These are phyloP conservation scores for Dovyalis caffra DNA, from an alignment of 345 rosid genomes.

Conservation along the genomic window DNA sequence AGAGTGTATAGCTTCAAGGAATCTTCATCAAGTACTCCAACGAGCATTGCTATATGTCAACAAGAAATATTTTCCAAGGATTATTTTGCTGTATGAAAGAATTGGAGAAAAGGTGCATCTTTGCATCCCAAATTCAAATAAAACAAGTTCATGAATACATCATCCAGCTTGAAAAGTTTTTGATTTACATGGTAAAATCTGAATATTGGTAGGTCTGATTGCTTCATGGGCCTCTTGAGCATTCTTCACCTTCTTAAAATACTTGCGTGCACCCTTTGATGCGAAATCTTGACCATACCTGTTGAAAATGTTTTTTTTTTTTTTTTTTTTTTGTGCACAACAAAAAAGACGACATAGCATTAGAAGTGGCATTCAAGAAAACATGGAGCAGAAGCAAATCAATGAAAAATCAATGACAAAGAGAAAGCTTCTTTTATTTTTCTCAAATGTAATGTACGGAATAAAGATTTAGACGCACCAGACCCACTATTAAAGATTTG, in stretches of 20 bases:
- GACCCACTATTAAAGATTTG: neutral
- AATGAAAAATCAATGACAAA: neutral
- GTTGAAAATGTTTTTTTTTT: too few species aligned
- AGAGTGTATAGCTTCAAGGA: slow-evolving; percentile 81
- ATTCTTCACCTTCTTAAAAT: slow-evolving; percentile 91
- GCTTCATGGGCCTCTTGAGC: slow-evolving; percentile 99
- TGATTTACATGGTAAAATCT: slow-evolving; percentile 73
- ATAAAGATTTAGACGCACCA: neutral
- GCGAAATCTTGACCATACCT: slow-evolving; percentile 74
- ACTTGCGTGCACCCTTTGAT: slow-evolving; percentile 61
- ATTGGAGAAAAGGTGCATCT: slow-evolving; percentile 3
- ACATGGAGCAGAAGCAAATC: neutral
- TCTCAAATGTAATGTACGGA: too few species aligned
- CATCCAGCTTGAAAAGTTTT: slow-evolving; percentile 14
- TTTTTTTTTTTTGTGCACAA: slow-evolving; percentile 18
- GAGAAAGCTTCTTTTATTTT: too few species aligned
- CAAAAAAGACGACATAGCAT: neutral
- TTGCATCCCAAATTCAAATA: slow-evolving; percentile 2
- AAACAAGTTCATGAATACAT: slow-evolving; percentile 9
- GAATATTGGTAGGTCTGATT: slow-evolving; percentile 84
- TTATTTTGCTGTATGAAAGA: slow-evolving; percentile 8
- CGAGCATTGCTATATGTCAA: slow-evolving; percentile 57
- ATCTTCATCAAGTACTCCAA: slow-evolving; percentile 79
- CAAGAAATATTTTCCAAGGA: slow-evolving; percentile 12
- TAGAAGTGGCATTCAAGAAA: neutral